phyloP scores from a whole-genome alignment of 2,329 filamentous ascomycete genomes.

The Neofusicoccum cordaticola region DNA sequence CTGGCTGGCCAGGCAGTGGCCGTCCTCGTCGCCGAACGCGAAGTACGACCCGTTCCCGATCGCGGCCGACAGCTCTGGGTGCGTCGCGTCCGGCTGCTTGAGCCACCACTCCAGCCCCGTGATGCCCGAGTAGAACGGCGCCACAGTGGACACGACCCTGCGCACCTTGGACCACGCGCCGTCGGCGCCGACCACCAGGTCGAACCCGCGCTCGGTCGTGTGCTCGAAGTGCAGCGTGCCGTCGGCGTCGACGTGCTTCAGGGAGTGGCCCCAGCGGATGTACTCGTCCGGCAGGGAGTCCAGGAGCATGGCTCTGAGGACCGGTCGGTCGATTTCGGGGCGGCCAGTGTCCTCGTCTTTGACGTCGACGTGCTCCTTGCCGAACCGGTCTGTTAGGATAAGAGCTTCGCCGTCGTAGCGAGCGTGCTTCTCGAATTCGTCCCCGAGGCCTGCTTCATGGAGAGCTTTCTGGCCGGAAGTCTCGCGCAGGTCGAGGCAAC shows the following conservation, averaged over 20 bases:
- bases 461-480: slow-evolving; percentile 52
- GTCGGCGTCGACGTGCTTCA: neutral
- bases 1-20: slow-evolving; percentile 41
- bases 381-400: slow-evolving; percentile 43
- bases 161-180: slow-evolving; percentile 46
- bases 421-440: slow-evolving; percentile 50
- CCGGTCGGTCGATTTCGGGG: slow-evolving; percentile 54
- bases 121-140: slow-evolving; percentile 49
- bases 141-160: slow-evolving; percentile 28
- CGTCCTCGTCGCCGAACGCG: slow-evolving; percentile 28
- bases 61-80: slow-evolving; percentile 44
- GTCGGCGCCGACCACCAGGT: slow-evolving; percentile 49
- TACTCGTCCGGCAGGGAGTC: slow-evolving; percentile 45
- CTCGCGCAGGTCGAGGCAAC: slow-evolving; percentile 55
- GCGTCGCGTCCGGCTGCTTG: slow-evolving; percentile 39
- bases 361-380: slow-evolving; percentile 27
- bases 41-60: slow-evolving; percentile 36
- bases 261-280: slow-evolving; percentile 45
- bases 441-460: slow-evolving; percentile 49
- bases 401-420: slow-evolving; percentile 54
- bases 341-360: slow-evolving; percentile 32
- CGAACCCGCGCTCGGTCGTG: slow-evolving; percentile 33
- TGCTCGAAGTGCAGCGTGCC: slow-evolving; percentile 9
- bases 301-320: slow-evolving; percentile 46
- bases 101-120: slow-evolving; percentile 44